A percentile compares a stretch with the other conserved stretches of the same genome.
Conservation (phyloP, 2,329 filamentous ascomycete species). For the Cercospora sp. region DNA sequence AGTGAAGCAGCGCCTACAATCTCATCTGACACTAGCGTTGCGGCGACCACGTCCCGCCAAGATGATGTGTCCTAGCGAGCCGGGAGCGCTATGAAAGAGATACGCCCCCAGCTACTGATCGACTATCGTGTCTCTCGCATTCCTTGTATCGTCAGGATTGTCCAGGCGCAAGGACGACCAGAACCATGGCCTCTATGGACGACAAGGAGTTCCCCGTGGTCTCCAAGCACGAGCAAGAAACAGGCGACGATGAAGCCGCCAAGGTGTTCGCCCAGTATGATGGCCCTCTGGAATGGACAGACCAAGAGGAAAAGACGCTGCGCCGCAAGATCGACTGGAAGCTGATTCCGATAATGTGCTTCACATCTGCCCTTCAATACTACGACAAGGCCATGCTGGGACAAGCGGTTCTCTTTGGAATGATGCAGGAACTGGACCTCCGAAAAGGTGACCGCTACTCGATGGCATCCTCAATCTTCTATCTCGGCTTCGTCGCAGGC, state of each 20-base stretch:
- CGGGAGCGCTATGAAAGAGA: neutral
- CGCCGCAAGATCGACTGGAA: constrained; percentile 47
- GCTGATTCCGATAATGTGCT: constrained; percentile 50
- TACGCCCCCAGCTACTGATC: neutral
- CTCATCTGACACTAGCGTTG: neutral
- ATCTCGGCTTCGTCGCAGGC: constrained; percentile 52
- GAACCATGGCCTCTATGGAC: neutral
- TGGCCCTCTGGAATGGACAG: constrained; percentile 41
- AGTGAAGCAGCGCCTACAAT: neutral
- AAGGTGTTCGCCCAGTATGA: neutral
- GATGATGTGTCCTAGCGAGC: neutral
- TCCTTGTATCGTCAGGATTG: neutral
- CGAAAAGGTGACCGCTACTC: constrained; percentile 46
- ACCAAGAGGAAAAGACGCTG: constrained; percentile 46
- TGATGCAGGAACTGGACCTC: constrained; percentile 39
- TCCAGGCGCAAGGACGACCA: neutral
- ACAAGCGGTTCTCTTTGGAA: constrained; percentile 52
- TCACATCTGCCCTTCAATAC: constrained; percentile 51
- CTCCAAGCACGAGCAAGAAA: neutral
- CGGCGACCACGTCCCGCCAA: neutral
- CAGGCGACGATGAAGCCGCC: neutral
- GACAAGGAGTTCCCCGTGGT: neutral
- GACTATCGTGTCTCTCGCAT: neutral
- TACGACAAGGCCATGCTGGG: constrained; percentile 57
- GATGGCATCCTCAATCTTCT: constrained; percentile 50